A percentile compares a stretch with the other conserved stretches of the same genome.
Conservation (phyloP, 2,329 filamentous ascomycete species). For the Fusarium graminum region DNA sequence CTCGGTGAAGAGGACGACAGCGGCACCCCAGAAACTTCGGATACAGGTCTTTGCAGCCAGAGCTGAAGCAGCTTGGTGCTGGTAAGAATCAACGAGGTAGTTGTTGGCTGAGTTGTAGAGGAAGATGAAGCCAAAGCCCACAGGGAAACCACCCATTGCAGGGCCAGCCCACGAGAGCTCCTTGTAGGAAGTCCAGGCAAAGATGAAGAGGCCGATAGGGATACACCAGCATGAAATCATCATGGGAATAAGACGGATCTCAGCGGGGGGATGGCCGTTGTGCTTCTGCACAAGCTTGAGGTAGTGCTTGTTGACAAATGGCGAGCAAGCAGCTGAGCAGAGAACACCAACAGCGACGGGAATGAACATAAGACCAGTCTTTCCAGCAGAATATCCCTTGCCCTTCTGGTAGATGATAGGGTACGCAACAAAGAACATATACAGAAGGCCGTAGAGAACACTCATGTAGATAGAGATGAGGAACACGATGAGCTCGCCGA, state of each 20-base stretch:
- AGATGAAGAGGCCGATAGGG: conserved; percentile 69
- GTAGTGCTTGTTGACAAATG: conserved; percentile 86
- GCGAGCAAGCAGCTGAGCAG: conserved; percentile 73
- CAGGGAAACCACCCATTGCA: conserved; percentile 75
- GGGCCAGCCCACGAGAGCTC: conserved; percentile 78
- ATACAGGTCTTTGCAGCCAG: conserved; percentile 86
- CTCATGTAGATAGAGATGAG: conserved; percentile 89
- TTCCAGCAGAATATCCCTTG: conserved; percentile 81
- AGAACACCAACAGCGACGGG: conserved; percentile 83
- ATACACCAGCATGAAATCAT: conserved; percentile 81
- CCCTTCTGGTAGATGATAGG: conserved; percentile 80
- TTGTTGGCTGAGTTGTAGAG: conserved; percentile 84
- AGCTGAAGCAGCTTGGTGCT: conserved; percentile 82
- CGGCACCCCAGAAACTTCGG: conserved; percentile 83
- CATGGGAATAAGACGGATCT: conserved; percentile 85
- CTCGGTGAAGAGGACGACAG: conserved; percentile 80
- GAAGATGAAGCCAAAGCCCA: conserved; percentile 87
- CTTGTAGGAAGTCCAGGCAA: conserved; percentile 74
- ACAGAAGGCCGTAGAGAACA: conserved; percentile 79
- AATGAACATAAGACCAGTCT: conserved; percentile 88
- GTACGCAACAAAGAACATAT: conserved; percentile 82
- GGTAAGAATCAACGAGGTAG: conserved; percentile 75
- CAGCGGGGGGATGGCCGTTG: conserved; percentile 80
- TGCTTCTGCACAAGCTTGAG: conserved; percentile 71
- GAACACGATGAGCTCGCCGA: conserved; percentile 86